Percentiles rank a stretch among this genome's conserved stretches.
phyloP scores from a whole-genome alignment of 2,329 filamentous ascomycete species.

The Alternaria arborescens region DNA sequence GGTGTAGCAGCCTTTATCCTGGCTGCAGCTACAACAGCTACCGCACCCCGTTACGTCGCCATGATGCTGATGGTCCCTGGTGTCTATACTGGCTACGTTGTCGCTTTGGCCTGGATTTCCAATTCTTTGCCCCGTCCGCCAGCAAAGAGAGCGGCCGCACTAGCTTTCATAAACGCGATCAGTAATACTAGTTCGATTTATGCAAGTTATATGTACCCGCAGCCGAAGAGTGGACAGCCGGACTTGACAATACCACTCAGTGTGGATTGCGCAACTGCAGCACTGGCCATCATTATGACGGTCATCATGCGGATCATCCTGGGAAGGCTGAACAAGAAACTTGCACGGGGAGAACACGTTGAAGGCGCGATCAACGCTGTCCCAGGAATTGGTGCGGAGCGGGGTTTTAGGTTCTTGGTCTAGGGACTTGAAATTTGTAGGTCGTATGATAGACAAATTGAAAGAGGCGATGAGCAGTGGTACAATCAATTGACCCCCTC shows the following conservation, averaged over 20 bases:
- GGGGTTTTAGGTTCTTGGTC: slow-evolving; percentile 73
- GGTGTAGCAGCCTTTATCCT: slow-evolving; percentile 73
- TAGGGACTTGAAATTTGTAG: slow-evolving; percentile 40
- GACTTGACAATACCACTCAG: slow-evolving; percentile 66
- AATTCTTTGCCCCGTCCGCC: slow-evolving; percentile 79
- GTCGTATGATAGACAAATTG: background rate
- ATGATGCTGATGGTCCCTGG: slow-evolving; percentile 76
- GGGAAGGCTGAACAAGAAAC: slow-evolving; percentile 71
- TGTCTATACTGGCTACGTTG: slow-evolving; percentile 68
- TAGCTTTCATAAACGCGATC: slow-evolving; percentile 80
- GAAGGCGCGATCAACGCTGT: slow-evolving; percentile 63
- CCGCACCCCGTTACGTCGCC: slow-evolving; percentile 70
- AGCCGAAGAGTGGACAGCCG: slow-evolving; percentile 48
- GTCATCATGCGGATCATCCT: slow-evolving; percentile 70
- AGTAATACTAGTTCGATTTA: slow-evolving; percentile 76
- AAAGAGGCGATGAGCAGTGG: slow-evolving; percentile 2
- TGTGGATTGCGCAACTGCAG: slow-evolving; percentile 72
- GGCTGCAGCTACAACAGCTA: slow-evolving; percentile 67
- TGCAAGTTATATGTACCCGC: slow-evolving; percentile 72
- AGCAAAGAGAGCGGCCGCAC: slow-evolving; percentile 74
- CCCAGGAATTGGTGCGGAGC: slow-evolving; percentile 64
- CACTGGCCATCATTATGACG: slow-evolving; percentile 70
- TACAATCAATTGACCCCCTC: slow-evolving; percentile 1
- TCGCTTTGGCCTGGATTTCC: slow-evolving; percentile 76
- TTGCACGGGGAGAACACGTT: slow-evolving; percentile 69